A percentile compares a stretch with the other conserved stretches of the same genome.
These are phyloP conservation scores for Mycena rebaudengoi DNA, from an alignment of 768 basidiomycete species.

Conservation along the genomic window DNA sequence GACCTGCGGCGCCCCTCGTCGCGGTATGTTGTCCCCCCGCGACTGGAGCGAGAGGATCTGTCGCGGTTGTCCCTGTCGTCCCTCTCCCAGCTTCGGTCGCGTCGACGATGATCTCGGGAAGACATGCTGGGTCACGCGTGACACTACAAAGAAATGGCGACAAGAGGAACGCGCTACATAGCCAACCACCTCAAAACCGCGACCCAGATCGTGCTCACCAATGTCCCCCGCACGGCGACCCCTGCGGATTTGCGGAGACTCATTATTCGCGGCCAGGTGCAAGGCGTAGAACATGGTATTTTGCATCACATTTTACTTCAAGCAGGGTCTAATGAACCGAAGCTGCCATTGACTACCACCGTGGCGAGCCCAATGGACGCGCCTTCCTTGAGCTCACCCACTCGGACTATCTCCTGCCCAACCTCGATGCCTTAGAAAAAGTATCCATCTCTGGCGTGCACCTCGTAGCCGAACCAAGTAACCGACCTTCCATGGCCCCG, in stretches of 20 bases:
- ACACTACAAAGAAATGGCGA: not conserved
- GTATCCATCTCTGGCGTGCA: conserved; percentile 56
- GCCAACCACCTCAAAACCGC: conserved; percentile 32
- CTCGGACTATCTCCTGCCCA: conserved; percentile 51
- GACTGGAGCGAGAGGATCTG: conserved; percentile 49
- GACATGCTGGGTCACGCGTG: conserved; percentile 9
- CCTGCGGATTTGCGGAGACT: conserved; percentile 63
- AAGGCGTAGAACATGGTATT: conserved; percentile 58
- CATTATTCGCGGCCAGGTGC: conserved; percentile 48
- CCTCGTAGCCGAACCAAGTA: conserved; percentile 43
- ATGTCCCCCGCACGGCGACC: conserved; percentile 61
- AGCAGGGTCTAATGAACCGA: not conserved
- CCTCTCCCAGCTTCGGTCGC: conserved; percentile 73
- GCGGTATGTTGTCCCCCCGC: conserved; percentile 46
- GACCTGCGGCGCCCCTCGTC: conserved; percentile 55
- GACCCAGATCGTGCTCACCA: conserved; percentile 56
- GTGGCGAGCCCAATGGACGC: conserved; percentile 65
- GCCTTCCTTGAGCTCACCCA: conserved; percentile 66
- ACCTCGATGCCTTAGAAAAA: conserved; percentile 51
- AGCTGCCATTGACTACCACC: conserved; percentile 70
- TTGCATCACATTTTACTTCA: not conserved
- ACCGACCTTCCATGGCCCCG: conserved; percentile 11
- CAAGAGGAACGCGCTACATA: conserved; percentile 10
- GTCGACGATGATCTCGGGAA: conserved; percentile 53
- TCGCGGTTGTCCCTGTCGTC: conserved; percentile 42